Conservation (phyloP, 352 stramenopile genomes). For the Aphanomyces invadans region DNA sequence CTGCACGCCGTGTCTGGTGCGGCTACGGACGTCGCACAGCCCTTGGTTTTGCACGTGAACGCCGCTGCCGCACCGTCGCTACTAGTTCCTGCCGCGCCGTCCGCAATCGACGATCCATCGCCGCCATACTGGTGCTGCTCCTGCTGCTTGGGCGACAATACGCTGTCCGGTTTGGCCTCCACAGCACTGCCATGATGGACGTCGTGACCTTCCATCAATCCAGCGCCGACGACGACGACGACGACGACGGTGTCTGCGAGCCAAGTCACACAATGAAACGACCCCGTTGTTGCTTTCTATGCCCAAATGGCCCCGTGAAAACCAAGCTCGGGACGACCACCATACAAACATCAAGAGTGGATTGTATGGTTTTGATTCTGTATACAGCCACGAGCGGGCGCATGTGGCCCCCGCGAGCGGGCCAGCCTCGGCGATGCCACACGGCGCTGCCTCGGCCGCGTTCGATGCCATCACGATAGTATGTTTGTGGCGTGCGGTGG, state of each 20-base stretch:
- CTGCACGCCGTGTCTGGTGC: not conserved
- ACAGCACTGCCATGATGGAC: not conserved
- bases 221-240: not conserved
- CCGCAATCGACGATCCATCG: not conserved
- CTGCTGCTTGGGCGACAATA: not conserved
- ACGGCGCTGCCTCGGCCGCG: too few species aligned
- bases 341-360: not conserved
- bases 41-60: not conserved
- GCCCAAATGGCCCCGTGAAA: not conserved
- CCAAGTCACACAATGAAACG: not conserved
- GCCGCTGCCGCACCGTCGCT: not conserved
- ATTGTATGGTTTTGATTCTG: too few species aligned
- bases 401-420: too few species aligned
- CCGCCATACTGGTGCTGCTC: not conserved
- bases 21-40: not conserved
- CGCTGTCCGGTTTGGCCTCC: not conserved
- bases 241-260: not conserved
- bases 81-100: not conserved
- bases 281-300: not conserved
- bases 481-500: not conserved
- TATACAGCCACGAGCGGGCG: too few species aligned
- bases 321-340: not conserved
- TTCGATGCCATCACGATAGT: too few species aligned
- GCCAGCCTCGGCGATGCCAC: too few species aligned
- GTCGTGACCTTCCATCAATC: not conserved